phyloP scores from a whole-genome alignment of 768 basidiomycete genomes.

The Guyanaporus albipodus region DNA sequence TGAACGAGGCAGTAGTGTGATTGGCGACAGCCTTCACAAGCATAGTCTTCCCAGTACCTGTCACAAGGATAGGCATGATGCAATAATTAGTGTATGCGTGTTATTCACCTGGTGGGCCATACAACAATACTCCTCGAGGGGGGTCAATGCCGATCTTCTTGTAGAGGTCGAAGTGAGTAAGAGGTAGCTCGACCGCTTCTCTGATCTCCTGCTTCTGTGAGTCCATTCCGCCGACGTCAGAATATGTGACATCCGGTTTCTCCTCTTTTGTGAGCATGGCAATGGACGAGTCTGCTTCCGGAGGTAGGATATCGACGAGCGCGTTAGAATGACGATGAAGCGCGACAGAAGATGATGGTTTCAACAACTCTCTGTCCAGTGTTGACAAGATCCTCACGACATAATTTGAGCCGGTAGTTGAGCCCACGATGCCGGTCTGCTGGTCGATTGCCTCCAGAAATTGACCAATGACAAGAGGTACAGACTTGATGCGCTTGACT shows the following conservation, averaged over 20 bases:
- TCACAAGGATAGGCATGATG: conserved; percentile 3
- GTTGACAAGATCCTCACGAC: conserved; percentile 97
- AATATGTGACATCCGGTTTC: conserved; percentile 90
- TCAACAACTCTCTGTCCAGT: conserved; percentile 93
- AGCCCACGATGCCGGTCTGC: conserved; percentile 93
- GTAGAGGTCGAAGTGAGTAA: conserved; percentile 97
- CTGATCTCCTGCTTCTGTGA: conserved; percentile 97
- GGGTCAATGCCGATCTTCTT: conserved; percentile 99
- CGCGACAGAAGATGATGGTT: conserved; percentile 97
- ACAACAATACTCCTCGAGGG: conserved; percentile 92
- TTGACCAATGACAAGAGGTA: conserved; percentile 98
- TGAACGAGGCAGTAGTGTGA: conserved; percentile 95
- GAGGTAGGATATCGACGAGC: conserved; percentile 95
- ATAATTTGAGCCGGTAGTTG: conserved; percentile 97
- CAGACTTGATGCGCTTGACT: conserved; percentile 98
- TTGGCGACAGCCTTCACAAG: conserved; percentile 99
- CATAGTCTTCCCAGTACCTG: conserved; percentile 99
- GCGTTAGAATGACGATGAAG: conserved; percentile 98
- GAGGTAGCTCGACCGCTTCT: conserved; percentile 95
- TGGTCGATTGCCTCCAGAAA: conserved; percentile 99
- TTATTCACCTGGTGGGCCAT: conserved; percentile 86
- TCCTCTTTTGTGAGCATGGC: conserved; percentile 93
- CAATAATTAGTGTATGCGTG: neutral
- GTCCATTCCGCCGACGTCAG: conserved; percentile 97
- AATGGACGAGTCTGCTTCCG: conserved; percentile 97